Conservation (phyloP, 192 early-diverging fungal genomes). For the Podila clonocystis region DNA sequence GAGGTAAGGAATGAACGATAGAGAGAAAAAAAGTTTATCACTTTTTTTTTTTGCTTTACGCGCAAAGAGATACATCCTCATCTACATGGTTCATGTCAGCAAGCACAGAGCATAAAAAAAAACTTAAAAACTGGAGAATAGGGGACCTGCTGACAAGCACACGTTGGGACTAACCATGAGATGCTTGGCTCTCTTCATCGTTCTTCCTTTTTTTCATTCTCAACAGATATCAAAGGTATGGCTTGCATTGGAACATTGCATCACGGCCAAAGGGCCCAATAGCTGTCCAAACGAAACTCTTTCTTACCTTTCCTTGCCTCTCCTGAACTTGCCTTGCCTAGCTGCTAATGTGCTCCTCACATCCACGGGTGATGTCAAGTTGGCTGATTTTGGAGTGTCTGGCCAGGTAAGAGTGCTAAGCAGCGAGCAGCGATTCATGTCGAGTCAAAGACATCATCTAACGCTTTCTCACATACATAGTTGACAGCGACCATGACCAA, state of each 20-base stretch:
- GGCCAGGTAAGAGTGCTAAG: constrained; percentile 69
- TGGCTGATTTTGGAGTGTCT: constrained; percentile 98
- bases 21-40: neutral
- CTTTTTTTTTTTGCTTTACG: neutral
- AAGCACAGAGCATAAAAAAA: constrained; percentile 1
- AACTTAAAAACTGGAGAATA: neutral
- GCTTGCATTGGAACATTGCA: neutral
- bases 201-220: neutral
- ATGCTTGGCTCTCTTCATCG: neutral
- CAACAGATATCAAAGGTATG: constrained; percentile 47
- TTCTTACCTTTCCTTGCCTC: neutral
- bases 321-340: constrained; percentile 16
- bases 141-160: neutral
- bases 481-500: constrained; percentile 91
- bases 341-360: constrained; percentile 86
- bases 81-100: neutral
- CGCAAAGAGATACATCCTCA: neutral
- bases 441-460: neutral
- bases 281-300: neutral
- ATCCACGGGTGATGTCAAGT: constrained; percentile 72
- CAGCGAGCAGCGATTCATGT: neutral
- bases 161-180: no score
- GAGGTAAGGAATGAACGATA: constrained; percentile 52
- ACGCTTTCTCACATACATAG: constrained; percentile 25
- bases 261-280: no score